Evolutionary conservation across 202 grass and related monocot genomes (phyloP).

Genomic region (Panicum hallii): DNA sequence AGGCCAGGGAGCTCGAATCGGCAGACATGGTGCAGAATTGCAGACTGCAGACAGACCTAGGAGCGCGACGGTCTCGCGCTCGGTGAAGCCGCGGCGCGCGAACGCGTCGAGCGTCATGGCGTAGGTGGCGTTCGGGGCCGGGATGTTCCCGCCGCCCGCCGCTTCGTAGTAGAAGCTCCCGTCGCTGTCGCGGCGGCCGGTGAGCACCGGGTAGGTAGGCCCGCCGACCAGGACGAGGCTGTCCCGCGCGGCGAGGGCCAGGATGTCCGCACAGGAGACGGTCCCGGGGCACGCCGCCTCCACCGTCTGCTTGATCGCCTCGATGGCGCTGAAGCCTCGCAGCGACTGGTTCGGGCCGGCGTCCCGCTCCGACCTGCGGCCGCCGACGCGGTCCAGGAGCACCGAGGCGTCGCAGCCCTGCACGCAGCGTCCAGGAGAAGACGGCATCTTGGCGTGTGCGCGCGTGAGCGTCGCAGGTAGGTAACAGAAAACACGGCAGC

Average conservation of each 20-base stretch:
- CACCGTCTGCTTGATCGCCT: slow-evolving; percentile 49
- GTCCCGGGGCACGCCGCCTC: slow-evolving; percentile 49
- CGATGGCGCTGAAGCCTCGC: slow-evolving; percentile 50
- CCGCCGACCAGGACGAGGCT: slow-evolving; percentile 57
- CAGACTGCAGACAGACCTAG: slow-evolving; percentile 27
- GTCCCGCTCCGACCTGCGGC: slow-evolving; percentile 54
- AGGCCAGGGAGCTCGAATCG: not conserved
- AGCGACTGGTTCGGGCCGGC: slow-evolving; percentile 58
- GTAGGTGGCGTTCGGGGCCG: slow-evolving; percentile 55
- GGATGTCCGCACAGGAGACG: slow-evolving; percentile 63
- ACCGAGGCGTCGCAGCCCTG: slow-evolving; percentile 69
- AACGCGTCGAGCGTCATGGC: slow-evolving; percentile 53
- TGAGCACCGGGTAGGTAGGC: slow-evolving; percentile 55
- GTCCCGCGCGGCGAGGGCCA: slow-evolving; percentile 57
- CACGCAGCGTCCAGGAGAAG: not conserved
- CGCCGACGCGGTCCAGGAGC: slow-evolving; percentile 48
- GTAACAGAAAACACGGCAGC: not conserved
- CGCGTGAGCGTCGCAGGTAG: not conserved
- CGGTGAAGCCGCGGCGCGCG: slow-evolving; percentile 61
- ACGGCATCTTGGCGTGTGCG: slow-evolving; percentile 32
- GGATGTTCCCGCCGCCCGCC: slow-evolving; percentile 22
- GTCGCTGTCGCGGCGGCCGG: slow-evolving; percentile 55
- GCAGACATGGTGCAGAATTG: not conserved
- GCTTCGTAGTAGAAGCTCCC: slow-evolving; percentile 41
- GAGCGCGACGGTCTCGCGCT: slow-evolving; percentile 62